A percentile compares a stretch with the other conserved stretches of the same genome.
phyloP scores from a whole-genome alignment of 768 basidiomycete species.

The Omphalotus guepiniiformis region DNA sequence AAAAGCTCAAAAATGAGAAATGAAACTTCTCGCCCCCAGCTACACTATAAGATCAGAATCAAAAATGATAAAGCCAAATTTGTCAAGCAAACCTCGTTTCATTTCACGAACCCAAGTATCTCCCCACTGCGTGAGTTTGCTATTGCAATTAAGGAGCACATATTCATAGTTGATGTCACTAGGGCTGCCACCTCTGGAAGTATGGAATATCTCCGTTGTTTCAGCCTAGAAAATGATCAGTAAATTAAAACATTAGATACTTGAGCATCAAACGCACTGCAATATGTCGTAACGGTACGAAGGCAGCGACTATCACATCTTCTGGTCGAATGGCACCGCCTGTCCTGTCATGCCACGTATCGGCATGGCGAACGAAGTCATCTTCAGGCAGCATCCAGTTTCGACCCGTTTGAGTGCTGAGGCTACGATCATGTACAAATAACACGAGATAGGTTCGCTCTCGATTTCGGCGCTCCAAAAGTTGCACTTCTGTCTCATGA shows the following conservation, averaged over 20 bases:
- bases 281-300: slow-evolving; percentile 73
- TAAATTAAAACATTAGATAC: not conserved
- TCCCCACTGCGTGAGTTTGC: slow-evolving; percentile 68
- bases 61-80: not conserved
- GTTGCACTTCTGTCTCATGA: slow-evolving; percentile 61
- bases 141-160: slow-evolving; percentile 68
- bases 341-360: slow-evolving; percentile 66
- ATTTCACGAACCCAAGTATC: slow-evolving; percentile 71
- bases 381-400: slow-evolving; percentile 90
- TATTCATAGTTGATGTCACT: slow-evolving; percentile 72
- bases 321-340: slow-evolving; percentile 59
- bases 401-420: slow-evolving; percentile 81
- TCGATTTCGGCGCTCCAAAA: slow-evolving; percentile 74
- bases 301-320: slow-evolving; percentile 76
- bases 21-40: slow-evolving; percentile 76
- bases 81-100: slow-evolving; percentile 48
- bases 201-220: slow-evolving; percentile 69
- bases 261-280: slow-evolving; percentile 46
- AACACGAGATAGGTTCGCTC: slow-evolving; percentile 85
- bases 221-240: slow-evolving; percentile 48
- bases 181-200: slow-evolving; percentile 37
- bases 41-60: slow-evolving; percentile 23
- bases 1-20: slow-evolving; percentile 67
- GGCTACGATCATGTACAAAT: slow-evolving; percentile 81
- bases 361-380: slow-evolving; percentile 67